Base-by-base conservation (phyloP, 805 yeast genomes). In the Lipomyces spencermartinsiae region DNA sequence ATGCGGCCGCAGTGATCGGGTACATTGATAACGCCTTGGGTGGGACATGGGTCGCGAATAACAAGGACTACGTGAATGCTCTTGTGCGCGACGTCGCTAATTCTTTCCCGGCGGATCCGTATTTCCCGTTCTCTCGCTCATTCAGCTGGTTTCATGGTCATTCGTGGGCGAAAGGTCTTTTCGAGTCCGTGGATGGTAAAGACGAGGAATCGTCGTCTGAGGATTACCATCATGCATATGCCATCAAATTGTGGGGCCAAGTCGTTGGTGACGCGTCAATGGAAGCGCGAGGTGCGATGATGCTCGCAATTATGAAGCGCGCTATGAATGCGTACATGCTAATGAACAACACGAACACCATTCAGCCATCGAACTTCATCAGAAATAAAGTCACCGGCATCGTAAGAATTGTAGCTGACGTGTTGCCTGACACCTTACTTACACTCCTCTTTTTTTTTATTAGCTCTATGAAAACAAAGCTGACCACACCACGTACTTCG, bases 1-100 rank as follows among this genome's bases (percentile, higher is more conserved):
- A 91, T 76, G 90, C 96, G 0, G 96, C 96, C 6, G 93, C 96
- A 0, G 81, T 90, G 25, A 85, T 91, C 57, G 93, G 89, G 16
- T 77, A 86, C 65, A 86, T 88, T n/a, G 96, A 91, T 75, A 66
- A 73, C 4, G 77, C 79, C 34, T 73, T 75, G 12, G 89, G 89
- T 3, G 87, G 87, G 8, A 75, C 80, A 0, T 89, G 90, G 88
- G 78, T 82, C 4, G 76, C 79, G 34, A 67, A 70, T 7, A 82
- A 84, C 71, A 83, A 82, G 73, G 84, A 80, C 9, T 89, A 88
- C 86, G 84, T 89, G 58, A 87, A 88, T 72, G 74, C 84, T 0
- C 80, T 90, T 67, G 81, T 89, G 4, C 82, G 92, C 70, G 93
- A 90, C 74, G 87, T 86, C 31, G 88, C 89, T 53, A 89, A 88